phyloP scores from a whole-genome alignment of 306 rosid genomes.

The Arachis hypogaea region DNA sequence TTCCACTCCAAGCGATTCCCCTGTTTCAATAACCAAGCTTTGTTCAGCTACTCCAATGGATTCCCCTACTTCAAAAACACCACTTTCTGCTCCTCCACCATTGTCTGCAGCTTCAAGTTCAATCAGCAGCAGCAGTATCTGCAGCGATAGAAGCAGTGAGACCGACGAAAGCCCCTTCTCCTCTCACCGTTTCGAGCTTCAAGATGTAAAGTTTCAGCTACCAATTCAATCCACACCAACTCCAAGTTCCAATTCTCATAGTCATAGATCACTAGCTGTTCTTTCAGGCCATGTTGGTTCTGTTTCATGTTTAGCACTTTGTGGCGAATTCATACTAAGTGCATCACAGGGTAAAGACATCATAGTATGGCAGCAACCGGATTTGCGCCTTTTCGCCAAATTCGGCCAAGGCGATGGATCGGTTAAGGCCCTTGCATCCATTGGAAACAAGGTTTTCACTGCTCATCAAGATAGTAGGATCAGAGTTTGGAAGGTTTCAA shows the following conservation, averaged over 20 bases:
- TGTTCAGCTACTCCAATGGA: constrained; percentile 1
- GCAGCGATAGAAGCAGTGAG: constrained; percentile 40
- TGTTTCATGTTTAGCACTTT: constrained; percentile 77
- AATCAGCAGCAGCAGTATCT: constrained; percentile 44
- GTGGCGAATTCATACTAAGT: constrained; percentile 91
- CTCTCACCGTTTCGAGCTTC: constrained; percentile 41
- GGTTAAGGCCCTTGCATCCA: constrained; percentile 68
- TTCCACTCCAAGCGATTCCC: not conserved
- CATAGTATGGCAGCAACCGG: constrained; percentile 92
- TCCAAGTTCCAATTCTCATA: constrained; percentile 50
- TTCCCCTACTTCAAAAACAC: not conserved
- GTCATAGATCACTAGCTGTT: constrained; percentile 55
- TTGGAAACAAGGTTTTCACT: not conserved
- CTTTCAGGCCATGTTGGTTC: constrained; percentile 82
- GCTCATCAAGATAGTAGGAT: constrained; percentile 43
- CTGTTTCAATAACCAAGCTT: constrained; percentile 19
- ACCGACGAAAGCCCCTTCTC: constrained; percentile 54
- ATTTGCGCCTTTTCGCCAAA: constrained; percentile 63
- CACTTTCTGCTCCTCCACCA: constrained; percentile 43
- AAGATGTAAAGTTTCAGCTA: constrained; percentile 12
- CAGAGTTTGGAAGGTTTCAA: constrained; percentile 87
- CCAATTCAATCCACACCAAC: constrained; percentile 31
- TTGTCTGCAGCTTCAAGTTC: constrained; percentile 42
- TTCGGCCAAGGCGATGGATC: constrained; percentile 95
- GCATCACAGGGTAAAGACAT: constrained; percentile 89